Base-by-base conservation (phyloP, 768 basidiomycete genomes). In the Leccinum truebloodii region DNA sequence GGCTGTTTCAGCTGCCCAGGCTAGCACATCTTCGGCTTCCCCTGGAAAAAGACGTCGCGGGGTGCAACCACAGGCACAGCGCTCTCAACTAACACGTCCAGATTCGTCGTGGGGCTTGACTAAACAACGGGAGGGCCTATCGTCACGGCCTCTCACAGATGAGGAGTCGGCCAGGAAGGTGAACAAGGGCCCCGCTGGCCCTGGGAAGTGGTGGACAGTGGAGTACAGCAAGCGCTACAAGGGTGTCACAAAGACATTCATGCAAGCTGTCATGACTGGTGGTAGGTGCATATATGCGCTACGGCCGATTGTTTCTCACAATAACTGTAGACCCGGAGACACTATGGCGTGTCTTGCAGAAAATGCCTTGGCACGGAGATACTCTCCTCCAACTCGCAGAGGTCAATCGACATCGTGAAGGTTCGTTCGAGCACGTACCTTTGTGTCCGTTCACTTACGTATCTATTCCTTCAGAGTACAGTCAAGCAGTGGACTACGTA, bases 281-380 rank as follows among this genome's bases (percentile, higher is more conserved):
- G 90, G 94, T 94, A 64, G 56, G 85, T 75, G 41, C 22, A 28
- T 59, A 59, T 49, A 59, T 39, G 16, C 32, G 24, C 20, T 3
- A 0, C 6, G 2, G 34, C 54, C 44, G 10, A 6, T 34, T 44
- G 1, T 6, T 32, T 48, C 54, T 69, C 41, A 66, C 48, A 8
- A 4, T 3, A 20, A 6, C 54, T n/a, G 13, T 56, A 92, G 92
- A 94, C 69, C 92, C 91, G 1, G 85, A 92, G 60, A 84, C 85
- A 3, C 83, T 99, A 50, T 89, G 86, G 75, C 82, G 85, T 20
- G 78, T 98, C 8, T 68, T 96, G n/a, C 81, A 85, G 26, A 83
- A 82, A 44, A 82, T 89, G 57, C 94, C 93, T 0, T 98, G 94
- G 86, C 97, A 98, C 66, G 91, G 88, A 1, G 96, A 98, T 72